phyloP scores from a whole-genome alignment of 495 filamentous ascomycete species.

The Podospora appendiculata region DNA sequence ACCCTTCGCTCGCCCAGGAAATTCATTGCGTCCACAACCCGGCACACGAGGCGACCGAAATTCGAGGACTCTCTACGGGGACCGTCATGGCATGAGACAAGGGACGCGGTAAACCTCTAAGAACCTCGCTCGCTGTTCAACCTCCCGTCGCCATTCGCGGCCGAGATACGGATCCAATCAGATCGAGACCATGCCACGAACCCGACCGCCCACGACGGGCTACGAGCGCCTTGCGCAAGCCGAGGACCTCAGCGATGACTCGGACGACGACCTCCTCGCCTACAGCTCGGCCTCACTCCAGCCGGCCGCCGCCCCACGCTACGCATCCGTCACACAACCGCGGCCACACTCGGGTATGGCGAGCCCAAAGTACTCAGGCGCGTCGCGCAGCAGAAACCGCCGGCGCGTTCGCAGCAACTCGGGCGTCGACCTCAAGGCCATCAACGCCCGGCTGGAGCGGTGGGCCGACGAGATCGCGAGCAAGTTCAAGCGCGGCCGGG shows the following conservation, averaged over 20 bases:
- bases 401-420: conserved; percentile 69
- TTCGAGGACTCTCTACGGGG: no score
- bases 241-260: conserved; percentile 74
- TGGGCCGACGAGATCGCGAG: conserved; percentile 98
- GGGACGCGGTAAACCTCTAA: no score
- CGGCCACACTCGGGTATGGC: conserved; percentile 54
- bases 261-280: conserved; percentile 55
- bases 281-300: conserved; percentile 48
- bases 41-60: no score
- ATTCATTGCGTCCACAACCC: no score
- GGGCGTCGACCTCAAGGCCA: conserved; percentile 95
- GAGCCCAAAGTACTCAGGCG: conserved; percentile 30
- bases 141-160: no score
- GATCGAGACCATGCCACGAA: conserved; percentile 18
- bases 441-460: conserved; percentile 89
- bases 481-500: conserved; percentile 83
- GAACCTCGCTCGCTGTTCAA: no score
- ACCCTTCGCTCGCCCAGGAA: no score
- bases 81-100: no score
- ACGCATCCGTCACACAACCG: conserved; percentile 57
- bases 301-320: conserved; percentile 57
- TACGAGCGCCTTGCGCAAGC: conserved; percentile 90
- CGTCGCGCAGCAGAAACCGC: conserved; percentile 25
- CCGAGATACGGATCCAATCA: no score
- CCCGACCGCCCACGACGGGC: conserved; percentile 70